These are phyloP conservation scores for Pseudogymnoascus destructans DNA, from an alignment of 2,329 filamentous ascomycete species.

Conservation along the genomic window DNA sequence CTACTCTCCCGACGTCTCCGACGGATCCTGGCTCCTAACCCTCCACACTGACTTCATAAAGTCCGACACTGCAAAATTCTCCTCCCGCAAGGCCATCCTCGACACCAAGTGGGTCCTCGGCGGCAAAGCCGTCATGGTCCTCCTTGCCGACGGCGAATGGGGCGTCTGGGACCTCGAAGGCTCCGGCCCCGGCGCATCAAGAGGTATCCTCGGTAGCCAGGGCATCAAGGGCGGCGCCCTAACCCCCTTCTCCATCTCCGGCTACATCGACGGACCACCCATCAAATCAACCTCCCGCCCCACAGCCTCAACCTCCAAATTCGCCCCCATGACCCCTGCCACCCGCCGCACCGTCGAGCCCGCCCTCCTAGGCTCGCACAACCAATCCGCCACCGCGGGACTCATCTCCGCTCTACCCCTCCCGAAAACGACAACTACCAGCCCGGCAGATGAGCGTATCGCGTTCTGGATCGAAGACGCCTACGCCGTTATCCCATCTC, in stretches of 20 bases:
- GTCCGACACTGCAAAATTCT: constrained; percentile 15
- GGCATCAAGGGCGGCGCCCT: constrained; percentile 42
- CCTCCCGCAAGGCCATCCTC: constrained; percentile 42
- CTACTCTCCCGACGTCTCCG: constrained; percentile 34
- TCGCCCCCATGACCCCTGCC: constrained; percentile 52
- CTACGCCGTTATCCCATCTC: constrained; percentile 22
- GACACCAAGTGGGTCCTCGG: constrained; percentile 49
- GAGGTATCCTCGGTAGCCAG: constrained; percentile 27
- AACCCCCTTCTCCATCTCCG: constrained; percentile 44
- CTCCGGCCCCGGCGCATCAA: constrained; percentile 36
- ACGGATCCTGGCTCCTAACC: constrained; percentile 50
- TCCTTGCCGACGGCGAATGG: constrained; percentile 53
- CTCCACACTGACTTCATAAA: constrained; percentile 34
- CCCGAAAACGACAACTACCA: constrained; percentile 18
- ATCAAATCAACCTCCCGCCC: constrained; percentile 17
- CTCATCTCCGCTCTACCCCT: constrained; percentile 24
- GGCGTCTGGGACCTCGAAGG: constrained; percentile 55
- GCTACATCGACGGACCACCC: constrained; percentile 46
- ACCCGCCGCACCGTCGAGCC: constrained; percentile 31
- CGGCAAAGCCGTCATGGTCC: constrained; percentile 43
- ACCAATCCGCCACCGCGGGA: constrained; percentile 15
- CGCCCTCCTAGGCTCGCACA: constrained; percentile 16
- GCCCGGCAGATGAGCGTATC: constrained; percentile 23
- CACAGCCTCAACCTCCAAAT: constrained; percentile 32
- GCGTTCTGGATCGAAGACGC: constrained; percentile 26